phyloP scores from a whole-genome alignment of 495 filamentous ascomycete species.

The Penicillium soppii region DNA sequence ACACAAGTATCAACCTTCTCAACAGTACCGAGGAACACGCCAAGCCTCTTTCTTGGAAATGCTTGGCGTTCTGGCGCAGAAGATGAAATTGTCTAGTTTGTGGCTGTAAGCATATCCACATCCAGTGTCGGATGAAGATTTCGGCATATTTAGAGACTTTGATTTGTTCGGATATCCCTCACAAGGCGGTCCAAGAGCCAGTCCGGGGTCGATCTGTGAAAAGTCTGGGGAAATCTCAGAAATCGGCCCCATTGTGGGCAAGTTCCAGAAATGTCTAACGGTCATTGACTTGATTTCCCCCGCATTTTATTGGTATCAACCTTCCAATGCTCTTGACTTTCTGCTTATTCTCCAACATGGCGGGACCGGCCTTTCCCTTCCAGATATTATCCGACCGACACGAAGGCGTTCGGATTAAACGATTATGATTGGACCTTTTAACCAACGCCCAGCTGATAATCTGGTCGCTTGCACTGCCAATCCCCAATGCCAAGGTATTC shows the following conservation, averaged over 20 bases:
- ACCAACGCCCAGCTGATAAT: background rate
- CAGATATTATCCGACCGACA: background rate
- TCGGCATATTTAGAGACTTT: slow-evolving; percentile 9
- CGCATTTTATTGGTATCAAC: background rate
- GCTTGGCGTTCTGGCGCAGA: background rate
- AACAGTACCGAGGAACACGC: background rate
- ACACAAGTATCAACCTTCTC: background rate
- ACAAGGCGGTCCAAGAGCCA: background rate
- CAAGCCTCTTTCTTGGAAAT: slow-evolving; percentile 1
- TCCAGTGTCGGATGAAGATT: slow-evolving; percentile 1
- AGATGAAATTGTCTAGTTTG: background rate
- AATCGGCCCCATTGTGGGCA: slow-evolving; percentile 1
- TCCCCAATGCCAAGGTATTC: background rate
- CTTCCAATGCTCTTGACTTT: background rate
- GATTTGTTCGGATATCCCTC: background rate
- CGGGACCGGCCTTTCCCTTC: background rate
- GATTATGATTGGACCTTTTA: background rate
- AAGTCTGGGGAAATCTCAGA: slow-evolving; percentile 9
- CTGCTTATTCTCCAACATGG: background rate
- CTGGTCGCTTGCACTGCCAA: background rate
- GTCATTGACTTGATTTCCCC: background rate
- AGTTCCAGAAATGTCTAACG: background rate
- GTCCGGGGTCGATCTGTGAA: background rate
- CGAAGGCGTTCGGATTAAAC: background rate
- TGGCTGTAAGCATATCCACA: background rate